Evolutionary conservation across 768 basidiomycete species (phyloP).

Genomic region (Coprinellus micaceus): DNA sequence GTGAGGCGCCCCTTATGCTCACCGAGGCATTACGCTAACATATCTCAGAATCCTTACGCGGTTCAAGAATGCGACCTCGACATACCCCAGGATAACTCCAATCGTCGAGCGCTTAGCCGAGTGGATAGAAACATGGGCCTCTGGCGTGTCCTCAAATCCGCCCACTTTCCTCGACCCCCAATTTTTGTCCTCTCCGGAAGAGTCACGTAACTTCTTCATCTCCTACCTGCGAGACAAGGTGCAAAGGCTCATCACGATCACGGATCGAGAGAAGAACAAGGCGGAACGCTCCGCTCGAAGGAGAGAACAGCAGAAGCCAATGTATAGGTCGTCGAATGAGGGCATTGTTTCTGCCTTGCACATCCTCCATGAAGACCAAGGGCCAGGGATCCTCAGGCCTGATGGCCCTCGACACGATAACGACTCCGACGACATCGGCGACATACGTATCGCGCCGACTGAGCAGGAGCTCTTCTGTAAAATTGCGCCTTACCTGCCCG

Average conservation of each 20-base stretch:
- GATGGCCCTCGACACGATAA: slow-evolving; percentile 68
- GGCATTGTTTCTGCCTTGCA: slow-evolving; percentile 37
- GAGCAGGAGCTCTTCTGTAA: slow-evolving; percentile 56
- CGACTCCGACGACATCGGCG: slow-evolving; percentile 49
- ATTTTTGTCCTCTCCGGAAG: slow-evolving; percentile 26
- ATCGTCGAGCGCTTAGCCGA: slow-evolving; percentile 39
- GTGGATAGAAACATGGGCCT: slow-evolving; percentile 49
- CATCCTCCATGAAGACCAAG: slow-evolving; percentile 38
- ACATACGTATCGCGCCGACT: slow-evolving; percentile 70
- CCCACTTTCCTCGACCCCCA: slow-evolving; percentile 44
- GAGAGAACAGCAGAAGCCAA: neutral
- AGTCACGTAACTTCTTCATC: no score
- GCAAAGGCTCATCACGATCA: slow-evolving; percentile 38
- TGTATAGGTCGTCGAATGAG: slow-evolving; percentile 16
- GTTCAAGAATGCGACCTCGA: slow-evolving; percentile 52
- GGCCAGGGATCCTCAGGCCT: slow-evolving; percentile 47
- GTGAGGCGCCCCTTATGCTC: slow-evolving; percentile 25
- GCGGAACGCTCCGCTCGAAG: slow-evolving; percentile 14
- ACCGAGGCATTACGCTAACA: no score
- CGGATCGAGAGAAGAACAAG: slow-evolving; percentile 43
- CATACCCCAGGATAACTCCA: slow-evolving; percentile 39
- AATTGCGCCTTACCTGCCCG: slow-evolving; percentile 56
- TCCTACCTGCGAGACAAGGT: slow-evolving; percentile 32
- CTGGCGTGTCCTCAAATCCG: slow-evolving; percentile 32
- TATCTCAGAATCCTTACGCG: no score